These are phyloP conservation scores for Beauveria medogensis DNA, from an alignment of 2,329 filamentous ascomycete genomes.

Conservation along the genomic window DNA sequence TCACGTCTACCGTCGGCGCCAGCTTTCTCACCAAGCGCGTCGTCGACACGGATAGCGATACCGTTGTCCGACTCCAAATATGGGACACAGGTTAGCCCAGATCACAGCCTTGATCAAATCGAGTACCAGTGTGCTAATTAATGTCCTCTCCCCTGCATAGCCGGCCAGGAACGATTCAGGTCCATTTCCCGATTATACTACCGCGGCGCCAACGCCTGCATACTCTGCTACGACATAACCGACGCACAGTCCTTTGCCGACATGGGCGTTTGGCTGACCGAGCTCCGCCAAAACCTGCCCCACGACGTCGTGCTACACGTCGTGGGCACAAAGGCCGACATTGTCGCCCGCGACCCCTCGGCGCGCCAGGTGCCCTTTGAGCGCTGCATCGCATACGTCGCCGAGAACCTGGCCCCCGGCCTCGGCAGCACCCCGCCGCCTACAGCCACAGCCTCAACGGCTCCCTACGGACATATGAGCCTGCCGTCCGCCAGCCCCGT, in stretches of 20 bases:
- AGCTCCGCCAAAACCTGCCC: conserved; percentile 71
- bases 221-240: conserved; percentile 92
- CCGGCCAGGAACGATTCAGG: conserved; percentile 90
- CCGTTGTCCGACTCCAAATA: conserved; percentile 82
- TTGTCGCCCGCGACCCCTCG: conserved; percentile 75
- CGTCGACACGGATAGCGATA: conserved; percentile 76
- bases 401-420: conserved; percentile 76
- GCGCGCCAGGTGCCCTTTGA: conserved; percentile 85
- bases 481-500: conserved; percentile 20
- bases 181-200: conserved; percentile 95
- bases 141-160: conserved; percentile 23
- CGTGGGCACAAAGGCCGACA: conserved; percentile 90
- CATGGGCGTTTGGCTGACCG: conserved; percentile 85
- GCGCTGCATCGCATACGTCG: conserved; percentile 89
- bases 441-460: conserved; percentile 40
- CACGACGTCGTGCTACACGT: conserved; percentile 80
- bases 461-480: conserved; percentile 20
- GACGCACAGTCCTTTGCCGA: conserved; percentile 77
- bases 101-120: no score
- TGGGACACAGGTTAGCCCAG: conserved; percentile 70
- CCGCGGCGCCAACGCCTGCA: conserved; percentile 85
- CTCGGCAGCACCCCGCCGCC: conserved; percentile 59
- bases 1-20: conserved; percentile 67
- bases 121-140: conserved; percentile 11
- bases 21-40: conserved; percentile 75